Conservation (phyloP, 2,329 filamentous ascomycete species). For the Botrytis elliptica region DNA sequence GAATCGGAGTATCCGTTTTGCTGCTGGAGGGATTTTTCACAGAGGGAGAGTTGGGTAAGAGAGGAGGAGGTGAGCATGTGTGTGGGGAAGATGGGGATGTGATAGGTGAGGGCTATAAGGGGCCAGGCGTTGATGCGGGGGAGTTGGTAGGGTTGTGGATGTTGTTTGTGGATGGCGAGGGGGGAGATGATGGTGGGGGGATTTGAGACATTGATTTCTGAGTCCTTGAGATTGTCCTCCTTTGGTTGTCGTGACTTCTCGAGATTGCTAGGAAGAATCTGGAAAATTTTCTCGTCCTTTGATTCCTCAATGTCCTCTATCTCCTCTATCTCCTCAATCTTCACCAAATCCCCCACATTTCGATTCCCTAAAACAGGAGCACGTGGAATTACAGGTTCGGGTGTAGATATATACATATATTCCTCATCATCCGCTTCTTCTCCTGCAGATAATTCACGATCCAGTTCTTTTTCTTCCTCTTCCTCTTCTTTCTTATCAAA, state of each 20-base stretch:
- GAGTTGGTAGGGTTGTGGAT: background rate
- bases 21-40: background rate
- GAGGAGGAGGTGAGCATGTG: background rate
- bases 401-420: no score
- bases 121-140: background rate
- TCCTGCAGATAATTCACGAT: no score
- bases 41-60: background rate
- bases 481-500: background rate
- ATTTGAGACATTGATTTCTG: accelerated
- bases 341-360: no score
- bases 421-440: no score
- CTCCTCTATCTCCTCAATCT: no score
- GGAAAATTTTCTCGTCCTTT: background rate
- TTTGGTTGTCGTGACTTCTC: accelerated
- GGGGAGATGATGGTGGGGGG: no score
- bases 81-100: background rate
- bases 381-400: accelerated
- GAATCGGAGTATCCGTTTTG: background rate
- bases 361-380: accelerated
- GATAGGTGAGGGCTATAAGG: background rate
- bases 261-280: background rate
- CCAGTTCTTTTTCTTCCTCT: background rate
- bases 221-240: accelerated
- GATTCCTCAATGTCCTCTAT: no score
- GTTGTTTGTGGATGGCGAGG: no score